Evolutionary conservation across 139 green algal genomes (phyloP), one percentile per base, ranked within the genome.

Genomic region (Ettlia oleoabundans): DNA sequence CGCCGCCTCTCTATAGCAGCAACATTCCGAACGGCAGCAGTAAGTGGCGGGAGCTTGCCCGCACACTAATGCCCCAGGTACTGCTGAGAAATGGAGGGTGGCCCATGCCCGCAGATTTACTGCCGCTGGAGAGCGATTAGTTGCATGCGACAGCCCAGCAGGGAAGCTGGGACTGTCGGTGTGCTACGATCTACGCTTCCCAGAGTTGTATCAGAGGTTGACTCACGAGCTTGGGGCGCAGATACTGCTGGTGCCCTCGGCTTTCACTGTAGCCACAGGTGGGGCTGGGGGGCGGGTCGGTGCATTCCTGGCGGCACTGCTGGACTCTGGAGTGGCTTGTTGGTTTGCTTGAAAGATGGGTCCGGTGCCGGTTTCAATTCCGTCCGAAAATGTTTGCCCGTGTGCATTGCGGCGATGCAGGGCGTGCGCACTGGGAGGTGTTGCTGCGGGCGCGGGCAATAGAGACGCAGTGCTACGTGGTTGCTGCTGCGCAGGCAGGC

Each of bases 131-230:
- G 67, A 82, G 19, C 18, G 28, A 28, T 68, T 98, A 26, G 90
- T 97, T 3, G 85, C 85, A 0, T 94, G 88, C 41, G 90, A 96
- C 85, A 94, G 84, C 24, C 94, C 95, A 6, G 91, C 87, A 0
- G 96, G 96, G 2, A 67, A 81, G 1, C 82, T 99, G 55, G 97
- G 93, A 24, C 82, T 99, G 13, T 96, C 87, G 40, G 84, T 95
- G 0, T 99, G 97, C 87, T 99, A 99, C 81, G 97, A 99, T 84
- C 79, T 99, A 51, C 88, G 97, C 4, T 99, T 99, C 71, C 96
- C 97, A 7, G 88, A 98, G 76, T 37, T 99, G 53, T 99, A 97
- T 84, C 91, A 98, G 82, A 76, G 65, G 28, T 89, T 98, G 41
- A 84, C 86, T 0, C 97, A 90, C 81, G 83, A 94, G 4, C 67